phyloP scores from a whole-genome alignment of 2,329 filamentous ascomycete species.

The Pseudopyricularia javanii region DNA sequence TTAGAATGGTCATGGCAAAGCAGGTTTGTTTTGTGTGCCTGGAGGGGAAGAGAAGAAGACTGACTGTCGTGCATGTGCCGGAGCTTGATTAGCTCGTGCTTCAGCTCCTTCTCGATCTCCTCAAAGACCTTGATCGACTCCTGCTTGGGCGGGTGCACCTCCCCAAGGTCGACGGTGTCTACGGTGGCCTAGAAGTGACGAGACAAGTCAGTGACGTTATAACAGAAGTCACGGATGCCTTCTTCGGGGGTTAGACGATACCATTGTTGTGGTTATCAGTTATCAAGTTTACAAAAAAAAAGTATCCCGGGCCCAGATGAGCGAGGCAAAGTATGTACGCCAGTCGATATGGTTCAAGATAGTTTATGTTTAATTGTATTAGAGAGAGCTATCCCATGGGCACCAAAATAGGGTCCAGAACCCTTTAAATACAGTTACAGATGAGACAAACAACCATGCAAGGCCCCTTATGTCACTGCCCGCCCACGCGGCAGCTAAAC shows the following conservation, averaged over 20 bases:
- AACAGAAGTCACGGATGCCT: background rate
- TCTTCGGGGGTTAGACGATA: background rate
- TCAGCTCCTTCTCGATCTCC: constrained; percentile 36
- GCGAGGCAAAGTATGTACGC: background rate
- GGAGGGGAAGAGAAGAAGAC: constrained; percentile 2
- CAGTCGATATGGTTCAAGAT: no score
- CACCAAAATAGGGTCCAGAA: no score
- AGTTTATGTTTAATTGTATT: no score
- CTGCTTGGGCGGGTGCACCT: constrained; percentile 33
- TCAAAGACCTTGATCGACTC: constrained; percentile 37
- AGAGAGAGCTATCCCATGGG: no score
- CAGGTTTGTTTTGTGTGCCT: background rate
- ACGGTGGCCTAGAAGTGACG: constrained; percentile 27
- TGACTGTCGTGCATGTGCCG: constrained; percentile 32
- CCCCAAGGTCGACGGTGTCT: constrained; percentile 38
- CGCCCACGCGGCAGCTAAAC: no score
- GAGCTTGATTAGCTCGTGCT: constrained; percentile 34
- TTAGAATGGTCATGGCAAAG: no score
- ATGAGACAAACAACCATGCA: no score
- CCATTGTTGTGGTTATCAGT: background rate
- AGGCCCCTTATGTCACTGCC: no score
- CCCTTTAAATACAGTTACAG: no score
- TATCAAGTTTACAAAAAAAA: background rate
- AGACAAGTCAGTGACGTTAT: background rate
- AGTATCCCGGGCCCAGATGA: background rate